Evolutionary conservation across 352 stramenopile genomes (phyloP), one percentile per base, ranked within the genome.

Genomic region (Globisporangium carolinianum): DNA sequence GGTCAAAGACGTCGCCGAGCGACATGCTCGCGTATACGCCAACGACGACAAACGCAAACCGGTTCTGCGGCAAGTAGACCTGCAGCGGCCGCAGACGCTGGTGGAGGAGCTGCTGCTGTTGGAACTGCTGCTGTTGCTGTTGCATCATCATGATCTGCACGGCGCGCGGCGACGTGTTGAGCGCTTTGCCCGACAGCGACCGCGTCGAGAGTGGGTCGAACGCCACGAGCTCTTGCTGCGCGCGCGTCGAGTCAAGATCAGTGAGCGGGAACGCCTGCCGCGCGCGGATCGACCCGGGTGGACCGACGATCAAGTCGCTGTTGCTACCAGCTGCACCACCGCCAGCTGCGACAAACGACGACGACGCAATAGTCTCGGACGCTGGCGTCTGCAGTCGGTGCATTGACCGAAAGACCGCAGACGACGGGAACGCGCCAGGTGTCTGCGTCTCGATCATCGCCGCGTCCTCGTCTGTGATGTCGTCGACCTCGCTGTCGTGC

Each of bases 21-120:
- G 75, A 54, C n/a, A 69, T 73, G 18, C 55, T 75, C 1, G 79
- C 53, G 60, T 75, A 72, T 17, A 87, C 70, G 54, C 87, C 74
- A n/a, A 94, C 63, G 15, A 86, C 74, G 32, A 94, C 79, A 46
- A 76, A 93, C 0, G 79, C 82, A 61, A 95, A 95, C 10, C 86
- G 79, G 47, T 95, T 95, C 18, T 91, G 81, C 6, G 86, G 81
- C 7, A 95, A 66, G 57, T 95, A 95, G 35, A 95, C 81, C 64
- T 89, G 78, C 52, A 94, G 59, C 3, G 71, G 72, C 18, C 77
- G 65, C 48, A 69, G 1, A 37, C 17, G 15, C 45, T 49, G 45
- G 11, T 47, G 24, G 24, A 3, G 24, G 12, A 42, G 7, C 38
- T 75, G 78, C 4, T 63, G 72, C 36, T 32, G 24, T 32, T 32